phyloP scores from a whole-genome alignment of 495 filamentous ascomycete species.

The Polyplosphaeria fusca region DNA sequence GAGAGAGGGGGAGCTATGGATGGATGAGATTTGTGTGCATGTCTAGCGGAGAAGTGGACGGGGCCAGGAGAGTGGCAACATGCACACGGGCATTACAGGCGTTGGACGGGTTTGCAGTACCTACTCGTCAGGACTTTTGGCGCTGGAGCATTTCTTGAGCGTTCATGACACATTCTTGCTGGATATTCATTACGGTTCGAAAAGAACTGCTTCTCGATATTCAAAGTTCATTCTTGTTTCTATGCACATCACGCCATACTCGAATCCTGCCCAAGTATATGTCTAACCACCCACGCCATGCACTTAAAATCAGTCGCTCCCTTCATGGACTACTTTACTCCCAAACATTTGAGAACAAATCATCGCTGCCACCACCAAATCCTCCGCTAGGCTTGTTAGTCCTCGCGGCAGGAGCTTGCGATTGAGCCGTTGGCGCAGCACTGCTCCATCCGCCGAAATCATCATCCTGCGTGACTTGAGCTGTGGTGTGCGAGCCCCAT shows the following conservation, averaged over 20 bases:
- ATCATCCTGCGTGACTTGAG: conserved; percentile 68
- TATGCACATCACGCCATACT: background rate
- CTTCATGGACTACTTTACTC: conserved; percentile 46
- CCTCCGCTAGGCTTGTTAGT: conserved; percentile 48
- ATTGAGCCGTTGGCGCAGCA: conserved; percentile 46
- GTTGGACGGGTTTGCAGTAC: too few species aligned
- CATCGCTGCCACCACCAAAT: conserved; percentile 63
- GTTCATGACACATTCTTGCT: too few species aligned
- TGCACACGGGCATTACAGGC: too few species aligned
- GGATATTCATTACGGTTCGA: too few species aligned
- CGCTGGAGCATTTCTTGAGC: background rate
- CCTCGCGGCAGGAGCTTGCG: conserved; percentile 1
- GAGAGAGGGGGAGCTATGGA: too few species aligned
- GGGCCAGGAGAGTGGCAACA: too few species aligned
- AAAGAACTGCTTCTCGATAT: too few species aligned
- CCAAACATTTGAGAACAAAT: conserved; percentile 95
- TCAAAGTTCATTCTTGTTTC: too few species aligned
- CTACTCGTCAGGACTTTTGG: background rate
- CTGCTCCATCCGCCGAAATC: conserved; percentile 94
- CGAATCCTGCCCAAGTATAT: background rate
- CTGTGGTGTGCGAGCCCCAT: conserved; percentile 13
- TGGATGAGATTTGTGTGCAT: too few species aligned
- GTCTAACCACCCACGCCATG: background rate
- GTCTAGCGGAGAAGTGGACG: too few species aligned
- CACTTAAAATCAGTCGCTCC: background rate